Evolutionary conservation across 139 green algal species (phyloP), one percentile per base, ranked within the genome.

Genomic region (Diplosphaera chodatii): DNA sequence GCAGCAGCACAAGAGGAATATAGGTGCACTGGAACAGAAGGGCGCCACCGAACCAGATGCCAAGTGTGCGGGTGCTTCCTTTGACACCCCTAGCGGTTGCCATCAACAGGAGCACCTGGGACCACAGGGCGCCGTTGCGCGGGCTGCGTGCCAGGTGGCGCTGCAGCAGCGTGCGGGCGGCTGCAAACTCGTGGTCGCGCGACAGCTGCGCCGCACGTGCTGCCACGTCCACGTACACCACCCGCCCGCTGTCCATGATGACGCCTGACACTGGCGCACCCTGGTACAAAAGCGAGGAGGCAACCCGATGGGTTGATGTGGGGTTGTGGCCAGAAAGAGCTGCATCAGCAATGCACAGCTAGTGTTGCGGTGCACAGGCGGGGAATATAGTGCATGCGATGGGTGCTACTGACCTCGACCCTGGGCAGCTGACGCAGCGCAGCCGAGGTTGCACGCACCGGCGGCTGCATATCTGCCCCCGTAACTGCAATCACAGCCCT

Each of bases 401-500:
- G n/a, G n/a, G n/a, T n/a, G n/a, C n/a, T n/a, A n/a, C 48, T 23
- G 3, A 25, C 48, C 48, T 25, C 3, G 16, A 59, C 16, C 10
- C 3, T 18, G 4, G 48, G 48, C 48, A 59, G 48, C 13, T 25
- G 48, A 10, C 48, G 48, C 48, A 59, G 48, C 48, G 48, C 48
- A 10, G 4, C 48, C 3, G 48, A 10, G 10, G 48, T 59, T 18
- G 48, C 48, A 10, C 48, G 13, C 48, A 27, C 16, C 48, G 48
- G 48, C 48, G 48, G 48, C 48, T 59, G 48, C 48, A 59, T 10
- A 18, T 59, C 48, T 10, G 48, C 48, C 20, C 10, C 28, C 0
- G 27, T 23, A 4, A 55, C 10, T 22, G 34, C n/a, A n/a, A n/a
- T 22, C 22, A 65, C 77, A 0, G 22, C 15, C 30, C 83, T 76